Percentiles rank a stretch among this genome's conserved stretches.
Evolutionary conservation across 1,284 basidiomycete species (phyloP).

Genomic region (Stereum hirsutum): DNA sequence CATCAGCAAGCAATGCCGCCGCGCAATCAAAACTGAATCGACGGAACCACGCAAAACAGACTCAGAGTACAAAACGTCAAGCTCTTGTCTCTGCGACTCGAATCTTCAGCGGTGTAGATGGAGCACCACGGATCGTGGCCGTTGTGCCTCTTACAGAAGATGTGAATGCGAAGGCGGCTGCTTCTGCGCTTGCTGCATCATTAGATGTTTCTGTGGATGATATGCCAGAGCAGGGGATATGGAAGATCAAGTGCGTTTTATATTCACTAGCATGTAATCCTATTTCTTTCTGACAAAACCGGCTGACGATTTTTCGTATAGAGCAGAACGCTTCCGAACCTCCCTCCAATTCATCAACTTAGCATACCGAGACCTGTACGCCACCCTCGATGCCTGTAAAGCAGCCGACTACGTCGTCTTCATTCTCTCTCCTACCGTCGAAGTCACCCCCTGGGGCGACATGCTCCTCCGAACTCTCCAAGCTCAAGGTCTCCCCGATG

Average conservation of each 20-base stretch:
- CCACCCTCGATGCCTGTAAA: conserved; percentile 80
- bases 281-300: conserved; percentile 7
- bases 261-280: conserved; percentile 1
- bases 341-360: conserved; percentile 81
- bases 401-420: conserved; percentile 90
- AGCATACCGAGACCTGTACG: conserved; percentile 63
- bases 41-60: conserved; percentile 74
- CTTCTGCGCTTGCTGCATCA: conserved; percentile 54
- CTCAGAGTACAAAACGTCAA: conserved; percentile 62
- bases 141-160: conserved; percentile 73
- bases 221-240: conserved; percentile 43
- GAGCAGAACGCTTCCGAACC: conserved; percentile 83
- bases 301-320: conserved; percentile 17
- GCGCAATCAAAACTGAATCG: conserved; percentile 63
- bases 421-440: conserved; percentile 70
- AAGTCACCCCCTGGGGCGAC: conserved; percentile 86
- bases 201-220: conserved; percentile 51
- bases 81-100: conserved; percentile 61
- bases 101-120: conserved; percentile 70
- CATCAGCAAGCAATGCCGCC: conserved; percentile 27
- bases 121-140: conserved; percentile 73
- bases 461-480: conserved; percentile 83
- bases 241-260: conserved; percentile 53
- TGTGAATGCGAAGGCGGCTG: conserved; percentile 42
- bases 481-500: conserved; percentile 71